Evolutionary conservation across 73 alveolate genomes (phyloP), one percentile per base, ranked within the genome.

Genomic region (Paramecium bursaria): DNA sequence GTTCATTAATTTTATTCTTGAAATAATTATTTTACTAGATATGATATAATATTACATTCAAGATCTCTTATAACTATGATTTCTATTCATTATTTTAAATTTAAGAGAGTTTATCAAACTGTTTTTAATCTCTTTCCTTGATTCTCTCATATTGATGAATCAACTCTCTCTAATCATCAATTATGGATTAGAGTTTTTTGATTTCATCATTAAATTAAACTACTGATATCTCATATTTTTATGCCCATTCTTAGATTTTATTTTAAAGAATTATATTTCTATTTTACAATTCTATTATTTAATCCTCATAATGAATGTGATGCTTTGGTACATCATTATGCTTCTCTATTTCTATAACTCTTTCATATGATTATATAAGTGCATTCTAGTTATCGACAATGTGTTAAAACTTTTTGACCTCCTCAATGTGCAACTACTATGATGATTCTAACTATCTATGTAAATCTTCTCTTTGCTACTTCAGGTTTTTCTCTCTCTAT

Each of bases 301-400:
- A 57, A 57, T 57, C 76, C 15, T 57, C 76, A 57, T 19, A 23
- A 11, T 13, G 15, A 27, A 57, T 27, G 13, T 57, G 15, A n/a
- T 57, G 19, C 33, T 57, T 15, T 30, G 27, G 33, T 30, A 30
- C 17, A 57, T 2, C 2, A 57, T 57, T 50, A 13, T 57, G 13
- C 33, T 57, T 57, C 3, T 57, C 76, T 3, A 57, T 57, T 11
- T 57, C 76, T 30, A 30, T 57, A 21, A 57, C 27, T 29, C 33
- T 57, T 42, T 57, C 76, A 57, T 57, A 57, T 30, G 76, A 57
- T 57, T 57, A 57, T 11, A 57, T 57, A 30, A 57, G 33, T 23
- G 51, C 76, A 57, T 29, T 57, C 33, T 57, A 21, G 33, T 57
- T 57, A 29, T 57, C 76, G 0, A 57, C 33, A n/a, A 57, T 57